phyloP scores from a whole-genome alignment of 208 protist genomes.

The Borovskyia barvae region DNA sequence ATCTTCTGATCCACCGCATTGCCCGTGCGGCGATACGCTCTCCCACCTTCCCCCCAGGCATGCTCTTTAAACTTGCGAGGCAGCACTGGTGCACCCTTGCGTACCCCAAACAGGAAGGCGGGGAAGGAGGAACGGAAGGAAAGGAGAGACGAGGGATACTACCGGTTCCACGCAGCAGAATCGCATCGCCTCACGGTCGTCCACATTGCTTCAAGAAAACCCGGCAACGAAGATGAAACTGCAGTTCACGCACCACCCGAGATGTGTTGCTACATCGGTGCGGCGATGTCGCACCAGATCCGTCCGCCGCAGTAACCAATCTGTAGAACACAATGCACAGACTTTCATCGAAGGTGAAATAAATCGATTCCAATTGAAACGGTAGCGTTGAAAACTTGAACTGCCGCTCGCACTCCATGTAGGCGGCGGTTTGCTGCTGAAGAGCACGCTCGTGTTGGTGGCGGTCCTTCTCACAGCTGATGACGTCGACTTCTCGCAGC shows the following conservation, averaged over 20 bases:
- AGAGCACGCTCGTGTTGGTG: conserved; percentile 22
- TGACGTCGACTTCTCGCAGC: conserved; percentile 39
- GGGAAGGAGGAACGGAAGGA: no score
- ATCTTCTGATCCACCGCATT: no score
- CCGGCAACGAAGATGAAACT: conserved; percentile 47
- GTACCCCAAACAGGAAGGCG: no score
- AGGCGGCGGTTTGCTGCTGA: conserved; percentile 24
- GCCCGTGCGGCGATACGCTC: no score
- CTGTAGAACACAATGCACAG: conserved; percentile 62
- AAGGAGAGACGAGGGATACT: no score
- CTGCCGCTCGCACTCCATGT: conserved; percentile 52
- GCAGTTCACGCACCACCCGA: conserved; percentile 46
- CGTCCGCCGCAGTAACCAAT: conserved; percentile 20
- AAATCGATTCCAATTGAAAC: conserved; percentile 51
- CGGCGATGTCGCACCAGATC: neutral
- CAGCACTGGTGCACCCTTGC: no score
- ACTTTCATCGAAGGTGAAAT: conserved; percentile 56
- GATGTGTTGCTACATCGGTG: conserved; percentile 34
- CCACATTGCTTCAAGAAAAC: conserved; percentile 33
- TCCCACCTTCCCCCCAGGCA: no score
- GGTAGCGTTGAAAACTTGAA: conserved; percentile 64
- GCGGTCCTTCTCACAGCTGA: conserved; percentile 16
- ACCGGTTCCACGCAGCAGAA: no score
- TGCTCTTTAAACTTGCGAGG: no score
- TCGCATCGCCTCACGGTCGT: no score